A percentile compares a stretch with the other conserved stretches of the same genome.
phyloP scores from a whole-genome alignment of 2,329 filamentous ascomycete genomes.

The Aspergillus quadricinctus region DNA sequence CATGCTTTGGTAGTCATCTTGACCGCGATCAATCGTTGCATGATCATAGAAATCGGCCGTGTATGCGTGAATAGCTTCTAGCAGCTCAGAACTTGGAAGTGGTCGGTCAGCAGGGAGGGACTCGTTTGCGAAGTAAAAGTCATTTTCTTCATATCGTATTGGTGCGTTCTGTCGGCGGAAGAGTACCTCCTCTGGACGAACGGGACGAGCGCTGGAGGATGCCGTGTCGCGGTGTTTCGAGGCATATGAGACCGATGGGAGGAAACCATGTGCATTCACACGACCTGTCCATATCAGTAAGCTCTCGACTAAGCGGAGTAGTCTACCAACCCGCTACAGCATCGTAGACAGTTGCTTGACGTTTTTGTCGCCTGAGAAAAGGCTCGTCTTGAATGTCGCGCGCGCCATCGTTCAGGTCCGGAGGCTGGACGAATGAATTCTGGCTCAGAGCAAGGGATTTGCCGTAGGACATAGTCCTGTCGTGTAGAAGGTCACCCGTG shows the following conservation, averaged over 20 bases:
- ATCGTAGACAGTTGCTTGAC: constrained; percentile 52
- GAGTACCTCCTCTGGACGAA: constrained; percentile 57
- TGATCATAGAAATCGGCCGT: constrained; percentile 52
- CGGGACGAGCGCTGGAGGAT: constrained; percentile 33
- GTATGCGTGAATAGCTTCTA: constrained; percentile 56
- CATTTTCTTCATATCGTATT: constrained; percentile 49
- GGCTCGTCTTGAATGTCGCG: constrained; percentile 8
- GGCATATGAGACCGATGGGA: constrained; percentile 16
- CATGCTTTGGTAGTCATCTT: constrained; percentile 49
- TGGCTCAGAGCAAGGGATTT: constrained; percentile 19
- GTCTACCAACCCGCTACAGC: constrained; percentile 49
- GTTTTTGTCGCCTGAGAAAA: constrained; percentile 20
- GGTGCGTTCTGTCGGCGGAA: constrained; percentile 51
- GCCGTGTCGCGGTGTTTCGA: constrained; percentile 31
- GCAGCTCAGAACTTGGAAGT: constrained; percentile 54
- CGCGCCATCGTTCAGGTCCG: constrained; percentile 6
- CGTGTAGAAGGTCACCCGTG: background rate
- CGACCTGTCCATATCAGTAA: constrained; percentile 37
- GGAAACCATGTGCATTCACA: constrained; percentile 39
- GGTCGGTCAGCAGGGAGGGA: constrained; percentile 34
- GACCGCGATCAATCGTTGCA: constrained; percentile 28
- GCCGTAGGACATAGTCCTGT: constrained; percentile 17
- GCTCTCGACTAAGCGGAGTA: background rate
- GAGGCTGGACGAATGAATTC: constrained; percentile 13
- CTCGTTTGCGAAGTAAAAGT: constrained; percentile 53